Base-by-base conservation (phyloP, 2,329 filamentous ascomycete genomes). In the Fragosphaeria purpurea region DNA sequence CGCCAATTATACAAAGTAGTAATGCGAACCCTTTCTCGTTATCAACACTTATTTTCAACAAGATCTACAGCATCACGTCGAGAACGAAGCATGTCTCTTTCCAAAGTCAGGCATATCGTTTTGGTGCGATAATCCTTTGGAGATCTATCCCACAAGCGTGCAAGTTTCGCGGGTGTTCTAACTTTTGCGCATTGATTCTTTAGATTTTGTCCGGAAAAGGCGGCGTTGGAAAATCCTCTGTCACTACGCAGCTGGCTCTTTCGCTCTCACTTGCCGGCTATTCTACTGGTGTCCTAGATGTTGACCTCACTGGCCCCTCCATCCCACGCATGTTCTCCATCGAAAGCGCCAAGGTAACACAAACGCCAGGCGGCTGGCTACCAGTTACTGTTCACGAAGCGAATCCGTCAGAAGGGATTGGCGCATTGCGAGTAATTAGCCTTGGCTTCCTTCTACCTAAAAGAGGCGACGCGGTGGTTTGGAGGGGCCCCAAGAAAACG, bases 401-500 rank as follows among this genome's bases (percentile, higher is more conserved):
- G 7, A 69, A 79, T 57, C 61, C 70, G 4, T 61, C 66, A 6
- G 62, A 65, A 33, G 74, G 73, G 3, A 68, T 82, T 31, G 86
- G 86, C 1, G 72, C 82, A 37, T 73, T 91, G 8, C 77, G 81
- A 54, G 93, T 88, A 65, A 96, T 97, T 86, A 95, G 88, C 50
- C 74, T 98, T 1, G 93, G 90, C 3, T 97, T 98, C 61, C 77
- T 98, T 6, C 76, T 98, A 6, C 82, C 84, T 4, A 80, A 82
- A 54, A 76, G 91, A 59, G 87, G 86, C 55, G 89, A 96, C 60
- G 91, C 93, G 0, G 90, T 98, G 0, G 93, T 98, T 40, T 98
- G 93, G 93, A 81, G 93, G 48, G 93, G 93, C 0, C 93, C 93
- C 3, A 98, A 98, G 70, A 98, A 98, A 72, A 98, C 93, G 5